Base-by-base conservation (phyloP, 176 grass and related monocot genomes). In the Oryza glumipatula region DNA sequence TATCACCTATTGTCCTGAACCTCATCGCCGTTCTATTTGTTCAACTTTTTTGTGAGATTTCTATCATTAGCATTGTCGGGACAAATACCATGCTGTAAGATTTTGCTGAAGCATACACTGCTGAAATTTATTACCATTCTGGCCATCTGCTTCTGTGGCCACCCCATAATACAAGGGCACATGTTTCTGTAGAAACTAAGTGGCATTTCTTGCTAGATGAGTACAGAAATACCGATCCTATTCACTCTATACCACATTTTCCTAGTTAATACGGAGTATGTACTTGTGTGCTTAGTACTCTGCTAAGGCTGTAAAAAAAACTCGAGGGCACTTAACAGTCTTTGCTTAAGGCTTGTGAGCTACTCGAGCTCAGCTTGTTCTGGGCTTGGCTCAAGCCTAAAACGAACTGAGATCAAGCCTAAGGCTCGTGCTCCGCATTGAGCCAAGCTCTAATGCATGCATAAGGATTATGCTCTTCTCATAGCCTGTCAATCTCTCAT, bases 181-280 rank as follows among this genome's bases (percentile, higher is more conserved):
- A 54, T 16, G 60, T 78, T 78, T 78, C 45, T 66, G 22, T 45
- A 45, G 60, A 14, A 78, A 9, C n/a, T 16, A 48, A 23, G 21
- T 26, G 13, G 76, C 36, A 4, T 63, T 78, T 36, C 30, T 65
- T 48, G 65, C 7, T 72, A 38, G 28, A 86, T 66, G 51, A 65
- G 38, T 39, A 23, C 26, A 38, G 0, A 65, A 46, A 73, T 86
- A 15, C 14, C 39, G 47, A 76, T 80, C 73, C 6, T 30, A 7
- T 72, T 82, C 35, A 72, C 35, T 32, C 5, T 6, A 2, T 76
- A 56, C 30, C 30, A 76, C 21, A 38, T 60, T 38, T 54, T 38
- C 30, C 6, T 38, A 60, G 26, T 76, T 36, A 38, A 51, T 14
- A 32, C 1, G 30, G 30, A 32, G 30, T 32, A 28, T 38, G 9